phyloP scores from a whole-genome alignment of 768 basidiomycete genomes.

The Boletellus ananiceps region DNA sequence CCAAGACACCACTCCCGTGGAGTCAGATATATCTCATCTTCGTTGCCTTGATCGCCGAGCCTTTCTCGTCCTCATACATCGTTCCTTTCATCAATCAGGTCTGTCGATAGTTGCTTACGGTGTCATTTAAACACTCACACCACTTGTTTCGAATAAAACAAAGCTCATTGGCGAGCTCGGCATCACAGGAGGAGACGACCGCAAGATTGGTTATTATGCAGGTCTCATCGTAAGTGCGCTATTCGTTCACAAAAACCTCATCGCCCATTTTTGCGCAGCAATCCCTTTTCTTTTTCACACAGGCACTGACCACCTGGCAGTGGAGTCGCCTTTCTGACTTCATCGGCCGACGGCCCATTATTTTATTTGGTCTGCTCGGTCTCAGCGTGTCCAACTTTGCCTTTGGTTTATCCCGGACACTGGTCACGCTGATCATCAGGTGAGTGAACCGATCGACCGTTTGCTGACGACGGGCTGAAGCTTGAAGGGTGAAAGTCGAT shows the following conservation, averaged over 20 bases:
- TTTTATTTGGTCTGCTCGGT: slow-evolving; percentile 54
- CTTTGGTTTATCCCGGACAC: slow-evolving; percentile 60
- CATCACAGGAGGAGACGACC: slow-evolving; percentile 58
- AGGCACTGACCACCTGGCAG: slow-evolving; percentile 54
- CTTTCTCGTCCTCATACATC: slow-evolving; percentile 53
- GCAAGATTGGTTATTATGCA: slow-evolving; percentile 65
- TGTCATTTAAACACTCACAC: too few species aligned
- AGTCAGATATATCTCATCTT: slow-evolving; percentile 46
- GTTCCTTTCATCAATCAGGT: slow-evolving; percentile 63
- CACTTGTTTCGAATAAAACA: background rate
- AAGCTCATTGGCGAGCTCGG: slow-evolving; percentile 62
- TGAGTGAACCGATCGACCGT: slow-evolving; percentile 5
- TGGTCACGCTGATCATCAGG: slow-evolving; percentile 55
- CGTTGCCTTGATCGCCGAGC: slow-evolving; percentile 50
- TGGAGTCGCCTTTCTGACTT: slow-evolving; percentile 63
- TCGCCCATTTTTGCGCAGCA: slow-evolving; percentile 36
- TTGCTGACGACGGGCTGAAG: slow-evolving; percentile 7
- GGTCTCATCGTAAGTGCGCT: slow-evolving; percentile 46
- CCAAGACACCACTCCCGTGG: slow-evolving; percentile 47
- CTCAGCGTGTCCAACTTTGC: slow-evolving; percentile 47
- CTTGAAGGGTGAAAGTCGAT: slow-evolving; percentile 22
- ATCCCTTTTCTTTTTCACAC: slow-evolving; percentile 57
- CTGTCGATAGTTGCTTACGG: background rate
- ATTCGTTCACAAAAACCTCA: background rate
- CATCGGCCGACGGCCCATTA: slow-evolving; percentile 56